Base-by-base conservation (phyloP, 1,284 basidiomycete species). In the Cystobasidiaceae sp. region DNA sequence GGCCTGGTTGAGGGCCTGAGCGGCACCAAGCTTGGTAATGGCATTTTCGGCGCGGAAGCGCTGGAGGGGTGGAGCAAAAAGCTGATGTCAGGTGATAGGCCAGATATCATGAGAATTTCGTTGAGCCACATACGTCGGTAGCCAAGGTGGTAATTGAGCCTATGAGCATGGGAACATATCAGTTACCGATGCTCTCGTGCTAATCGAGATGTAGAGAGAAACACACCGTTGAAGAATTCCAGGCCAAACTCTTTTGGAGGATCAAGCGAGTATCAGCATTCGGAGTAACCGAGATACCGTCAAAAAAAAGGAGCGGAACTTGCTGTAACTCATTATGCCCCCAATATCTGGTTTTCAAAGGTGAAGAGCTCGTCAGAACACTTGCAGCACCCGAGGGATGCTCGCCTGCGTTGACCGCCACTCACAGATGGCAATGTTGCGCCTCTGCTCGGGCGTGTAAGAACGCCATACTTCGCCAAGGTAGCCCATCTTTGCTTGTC, bases 251-350 rank as follows among this genome's bases (percentile, higher is more conserved):
- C n/a, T n/a, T n/a, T n/a, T n/a, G n/a, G n/a, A n/a, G n/a, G n/a
- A n/a, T n/a, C 61, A 17, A 6, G 11, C n/a, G n/a, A n/a, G n/a
- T 9, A 15, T 25, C 13, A 41, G 50, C 3, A 33, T n/a, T 9
- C 19, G 43, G 19, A 56, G 49, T 45, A 21, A 21, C 1, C 4
- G 34, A 5, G 7, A 9, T 4, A 61, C 8, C 15, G 9, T 23
- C 37, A 33, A 34, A 37, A 56, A 48, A 32, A 46, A 48, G 71
- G n/a, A n/a, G n/a, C n/a, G n/a, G n/a, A n/a, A n/a, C n/a, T n/a
- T n/a, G n/a, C n/a, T 74, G 68, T 75, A 74, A 41, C 65, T 67
- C 71, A 74, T 74, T 52, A 75, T 74, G 44, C 73, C 73, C 2
- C 62, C 21, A 19, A 67, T 66, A 57, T 75, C 71, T 59, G 19